A percentile compares a stretch with the other conserved stretches of the same genome.
Conservation (phyloP, 805 yeast genomes). For the Cyberlindnera nakhonratchasimensis region DNA sequence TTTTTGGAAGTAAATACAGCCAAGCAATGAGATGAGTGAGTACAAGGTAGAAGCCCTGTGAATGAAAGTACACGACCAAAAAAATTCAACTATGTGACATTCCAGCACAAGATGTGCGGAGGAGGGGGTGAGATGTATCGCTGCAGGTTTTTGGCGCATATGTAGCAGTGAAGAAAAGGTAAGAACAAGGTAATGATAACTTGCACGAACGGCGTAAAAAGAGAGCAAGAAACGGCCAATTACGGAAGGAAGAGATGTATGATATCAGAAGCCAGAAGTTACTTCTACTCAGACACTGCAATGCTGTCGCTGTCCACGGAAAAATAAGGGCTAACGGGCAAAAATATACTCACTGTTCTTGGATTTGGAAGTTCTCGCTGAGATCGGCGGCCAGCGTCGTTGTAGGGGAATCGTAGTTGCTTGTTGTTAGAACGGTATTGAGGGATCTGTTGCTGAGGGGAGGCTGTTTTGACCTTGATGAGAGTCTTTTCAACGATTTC, state of each 20-base stretch:
- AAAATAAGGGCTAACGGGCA: too few species aligned
- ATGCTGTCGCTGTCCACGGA: too few species aligned
- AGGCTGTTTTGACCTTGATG: conserved; percentile 24
- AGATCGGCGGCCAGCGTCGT: conserved; percentile 37
- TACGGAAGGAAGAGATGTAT: background rate
- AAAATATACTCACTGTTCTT: conserved; percentile 19
- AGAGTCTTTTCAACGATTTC: conserved; percentile 14
- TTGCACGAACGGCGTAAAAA: too few species aligned
- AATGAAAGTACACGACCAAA: background rate
- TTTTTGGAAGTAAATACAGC: background rate
- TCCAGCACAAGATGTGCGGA: conserved; percentile 5
- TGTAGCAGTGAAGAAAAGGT: background rate
- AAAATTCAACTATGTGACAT: conserved; percentile 13
- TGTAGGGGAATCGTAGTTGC: conserved; percentile 35
- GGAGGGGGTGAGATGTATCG: too few species aligned
- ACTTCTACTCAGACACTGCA: too few species aligned
- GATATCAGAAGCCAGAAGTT: too few species aligned
- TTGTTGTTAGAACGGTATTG: conserved; percentile 13
- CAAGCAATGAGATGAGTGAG: too few species aligned
- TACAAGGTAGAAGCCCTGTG: background rate
- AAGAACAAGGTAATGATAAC: background rate
- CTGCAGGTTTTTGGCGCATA: conserved; percentile 4
- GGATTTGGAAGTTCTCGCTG: conserved; percentile 36
- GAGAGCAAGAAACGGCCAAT: background rate
- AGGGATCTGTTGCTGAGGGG: conserved; percentile 12